Base-by-base conservation (phyloP, 345 rosid genomes). In the Geranium brycei region DNA sequence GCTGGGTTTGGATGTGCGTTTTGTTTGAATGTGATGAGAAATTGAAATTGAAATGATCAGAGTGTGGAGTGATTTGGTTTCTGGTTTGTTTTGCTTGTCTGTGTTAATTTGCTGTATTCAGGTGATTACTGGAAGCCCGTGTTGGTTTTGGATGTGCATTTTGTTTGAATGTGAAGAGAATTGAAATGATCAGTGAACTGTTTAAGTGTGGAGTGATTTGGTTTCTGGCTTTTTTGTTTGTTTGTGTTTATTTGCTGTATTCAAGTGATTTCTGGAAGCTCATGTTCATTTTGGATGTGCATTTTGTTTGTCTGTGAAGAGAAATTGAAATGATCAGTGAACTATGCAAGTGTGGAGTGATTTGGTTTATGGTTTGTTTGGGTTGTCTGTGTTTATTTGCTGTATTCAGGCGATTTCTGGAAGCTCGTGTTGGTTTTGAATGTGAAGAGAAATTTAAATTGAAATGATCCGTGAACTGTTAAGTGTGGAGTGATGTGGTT, bases 221-320 rank as follows among this genome's bases (percentile, higher is more conserved):
- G 51, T 8, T 41, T 41, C n/a, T n/a, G n/a, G n/a, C n/a, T n/a
- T n/a, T n/a, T n/a, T n/a, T n/a, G n/a, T n/a, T n/a, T n/a, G n/a
- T n/a, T n/a, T n/a, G n/a, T n/a, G n/a, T n/a, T n/a, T n/a, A n/a
- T n/a, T n/a, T n/a, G n/a, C 53, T 47, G 53, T 47, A 92, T 92
- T 73, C 97, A 92, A 95, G 98, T 92, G 41, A 66, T 63, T 61
- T 53, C 57, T 53, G 57, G n/a, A 31, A 64, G 10, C 11, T 63
- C 16, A 0, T 38, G 28, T 1, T 23, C 1, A 2, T 23, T 23
- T 23, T 23, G 28, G 28, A 23, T 23, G 11, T 38, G 47, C 47
- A 4, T 38, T 38, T 38, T 38, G 47, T 38, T 38, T 38, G 11
- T 1, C 0, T 5, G 47, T 38, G 47, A 38, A 1, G 11, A 5